These are phyloP conservation scores for Farysia itapuensis DNA, from an alignment of 1,284 basidiomycete genomes.

Conservation along the genomic window DNA sequence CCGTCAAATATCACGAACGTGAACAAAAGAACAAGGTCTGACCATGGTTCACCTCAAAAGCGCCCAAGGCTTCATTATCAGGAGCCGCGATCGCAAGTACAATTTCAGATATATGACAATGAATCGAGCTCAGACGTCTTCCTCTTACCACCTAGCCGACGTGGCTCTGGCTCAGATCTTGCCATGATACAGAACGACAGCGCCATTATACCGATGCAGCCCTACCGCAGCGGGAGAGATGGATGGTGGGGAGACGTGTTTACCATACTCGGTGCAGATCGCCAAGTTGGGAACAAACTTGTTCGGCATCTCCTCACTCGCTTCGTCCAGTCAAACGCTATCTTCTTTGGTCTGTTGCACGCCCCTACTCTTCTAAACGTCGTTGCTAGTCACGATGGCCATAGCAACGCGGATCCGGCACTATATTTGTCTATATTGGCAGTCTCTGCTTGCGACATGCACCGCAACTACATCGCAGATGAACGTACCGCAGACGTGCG, in stretches of 20 bases:
- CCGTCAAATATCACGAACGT: too few relatives aligned
- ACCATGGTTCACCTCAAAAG: too few relatives aligned
- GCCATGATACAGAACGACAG: constrained; percentile 38
- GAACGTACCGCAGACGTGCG: constrained; percentile 29
- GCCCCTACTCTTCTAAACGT: constrained; percentile 26
- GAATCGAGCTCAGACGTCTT: too few relatives aligned
- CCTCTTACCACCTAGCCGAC: constrained; percentile 13
- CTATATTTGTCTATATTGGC: constrained; percentile 37
- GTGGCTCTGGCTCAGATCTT: constrained; percentile 30
- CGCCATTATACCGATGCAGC: constrained; percentile 20
- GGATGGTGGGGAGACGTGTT: constrained; percentile 32
- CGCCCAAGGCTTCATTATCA: too few relatives aligned
- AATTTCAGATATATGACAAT: too few relatives aligned
- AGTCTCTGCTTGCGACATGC: constrained; percentile 38
- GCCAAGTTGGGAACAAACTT: constrained; percentile 5
- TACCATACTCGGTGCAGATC: constrained; percentile 7
- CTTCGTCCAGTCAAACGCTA: constrained; percentile 40
- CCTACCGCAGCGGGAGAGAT: constrained; percentile 4
- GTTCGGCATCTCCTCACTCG: constrained; percentile 25
- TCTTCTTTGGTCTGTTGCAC: constrained; percentile 39
- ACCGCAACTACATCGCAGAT: constrained; percentile 17
- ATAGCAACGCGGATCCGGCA: constrained; percentile 18
- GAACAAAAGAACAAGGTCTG: too few relatives aligned
- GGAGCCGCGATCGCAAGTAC: too few relatives aligned
- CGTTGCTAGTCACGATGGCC: constrained; percentile 12